Percentiles rank a stretch among this genome's conserved stretches.
These are phyloP conservation scores for Nitzschia sp. DNA, from an alignment of 108 stramenopile genomes.

Conservation along the genomic window DNA sequence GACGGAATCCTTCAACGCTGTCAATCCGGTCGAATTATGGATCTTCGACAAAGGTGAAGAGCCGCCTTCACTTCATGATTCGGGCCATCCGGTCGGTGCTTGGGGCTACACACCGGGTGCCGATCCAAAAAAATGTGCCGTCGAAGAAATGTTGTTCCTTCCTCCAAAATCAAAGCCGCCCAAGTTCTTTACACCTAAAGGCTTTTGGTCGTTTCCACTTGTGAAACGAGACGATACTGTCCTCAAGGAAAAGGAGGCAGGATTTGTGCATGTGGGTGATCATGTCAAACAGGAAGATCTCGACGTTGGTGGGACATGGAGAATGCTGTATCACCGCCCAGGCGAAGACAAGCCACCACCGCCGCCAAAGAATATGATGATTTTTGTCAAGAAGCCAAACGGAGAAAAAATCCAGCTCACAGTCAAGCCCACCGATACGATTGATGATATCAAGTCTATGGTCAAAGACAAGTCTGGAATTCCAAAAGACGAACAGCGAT, in stretches of 20 bases:
- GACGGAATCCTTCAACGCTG: slow-evolving; percentile 13
- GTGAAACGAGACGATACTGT: slow-evolving; percentile 12
- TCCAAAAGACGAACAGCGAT: slow-evolving; percentile 28
- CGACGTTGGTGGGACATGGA: slow-evolving; percentile 25
- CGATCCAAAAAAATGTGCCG: slow-evolving; percentile 10
- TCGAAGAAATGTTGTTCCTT: slow-evolving; percentile 15
- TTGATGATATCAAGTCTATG: slow-evolving; percentile 27
- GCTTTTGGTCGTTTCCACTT: slow-evolving; percentile 16
- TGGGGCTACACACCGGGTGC: slow-evolving; percentile 30
- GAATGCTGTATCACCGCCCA: slow-evolving; percentile 16
- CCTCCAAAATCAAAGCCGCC: slow-evolving; percentile 20
- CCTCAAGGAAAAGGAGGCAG: slow-evolving; percentile 11
- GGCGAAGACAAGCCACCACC: slow-evolving; percentile 24
- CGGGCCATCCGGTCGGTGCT: slow-evolving; percentile 7
- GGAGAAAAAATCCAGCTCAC: slow-evolving; percentile 13
- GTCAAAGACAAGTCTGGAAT: slow-evolving; percentile 34
- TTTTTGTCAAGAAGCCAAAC: slow-evolving; percentile 25
- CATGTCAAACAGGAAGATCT: slow-evolving; percentile 5
- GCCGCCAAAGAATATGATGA: slow-evolving; percentile 17
- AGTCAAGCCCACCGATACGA: slow-evolving; percentile 20
- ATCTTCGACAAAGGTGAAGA: slow-evolving; percentile 9
- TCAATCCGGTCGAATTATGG: slow-evolving; percentile 14
- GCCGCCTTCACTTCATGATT: slow-evolving; percentile 1
- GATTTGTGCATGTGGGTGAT: slow-evolving; percentile 19
- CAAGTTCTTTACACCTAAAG: slow-evolving; percentile 8